These are phyloP conservation scores for Verticillium longisporum DNA, from an alignment of 2,329 filamentous ascomycete species.

Conservation along the genomic window DNA sequence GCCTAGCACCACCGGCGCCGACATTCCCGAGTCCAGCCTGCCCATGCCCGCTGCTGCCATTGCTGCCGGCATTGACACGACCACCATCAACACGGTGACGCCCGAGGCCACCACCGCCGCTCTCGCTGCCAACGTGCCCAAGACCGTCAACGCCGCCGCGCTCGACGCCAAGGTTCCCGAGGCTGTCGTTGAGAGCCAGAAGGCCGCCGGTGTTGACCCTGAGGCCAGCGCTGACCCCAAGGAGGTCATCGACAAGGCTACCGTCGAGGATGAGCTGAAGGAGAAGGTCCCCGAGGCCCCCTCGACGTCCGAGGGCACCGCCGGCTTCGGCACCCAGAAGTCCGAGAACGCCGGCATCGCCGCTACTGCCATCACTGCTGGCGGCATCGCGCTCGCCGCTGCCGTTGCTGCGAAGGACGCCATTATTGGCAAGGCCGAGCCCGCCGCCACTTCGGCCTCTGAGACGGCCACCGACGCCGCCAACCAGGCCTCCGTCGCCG, in stretches of 20 bases:
- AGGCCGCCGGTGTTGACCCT: constrained; percentile 55
- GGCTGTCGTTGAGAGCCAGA: constrained; percentile 65
- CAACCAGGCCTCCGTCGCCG: constrained; percentile 24
- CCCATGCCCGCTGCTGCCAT: constrained; percentile 45
- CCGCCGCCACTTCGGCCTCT: constrained; percentile 21
- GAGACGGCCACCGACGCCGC: constrained; percentile 31
- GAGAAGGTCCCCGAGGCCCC: constrained; percentile 56
- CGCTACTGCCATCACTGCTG: constrained; percentile 24
- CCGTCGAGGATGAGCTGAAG: constrained; percentile 64
- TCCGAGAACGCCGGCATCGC: constrained; percentile 35
- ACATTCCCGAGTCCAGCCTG: constrained; percentile 77
- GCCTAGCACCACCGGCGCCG: constrained; percentile 38
- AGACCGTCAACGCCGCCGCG: constrained; percentile 25
- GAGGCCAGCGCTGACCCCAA: constrained; percentile 60
- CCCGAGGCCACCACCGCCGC: constrained; percentile 59
- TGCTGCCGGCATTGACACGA: constrained; percentile 19
- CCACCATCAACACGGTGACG: constrained; percentile 44
- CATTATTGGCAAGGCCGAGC: constrained; percentile 15
- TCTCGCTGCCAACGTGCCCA: constrained; percentile 61
- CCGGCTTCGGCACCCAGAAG: constrained; percentile 46
- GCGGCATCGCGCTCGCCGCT: constrained; percentile 28
- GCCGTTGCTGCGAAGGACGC: constrained; percentile 20
- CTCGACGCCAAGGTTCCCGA: constrained; percentile 46
- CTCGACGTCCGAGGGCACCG: constrained; percentile 49
- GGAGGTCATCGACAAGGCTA: constrained; percentile 65